These are phyloP conservation scores for Vaccinium macrocarpon DNA, from an alignment of 148 eudicot genomes.

Conservation along the genomic window DNA sequence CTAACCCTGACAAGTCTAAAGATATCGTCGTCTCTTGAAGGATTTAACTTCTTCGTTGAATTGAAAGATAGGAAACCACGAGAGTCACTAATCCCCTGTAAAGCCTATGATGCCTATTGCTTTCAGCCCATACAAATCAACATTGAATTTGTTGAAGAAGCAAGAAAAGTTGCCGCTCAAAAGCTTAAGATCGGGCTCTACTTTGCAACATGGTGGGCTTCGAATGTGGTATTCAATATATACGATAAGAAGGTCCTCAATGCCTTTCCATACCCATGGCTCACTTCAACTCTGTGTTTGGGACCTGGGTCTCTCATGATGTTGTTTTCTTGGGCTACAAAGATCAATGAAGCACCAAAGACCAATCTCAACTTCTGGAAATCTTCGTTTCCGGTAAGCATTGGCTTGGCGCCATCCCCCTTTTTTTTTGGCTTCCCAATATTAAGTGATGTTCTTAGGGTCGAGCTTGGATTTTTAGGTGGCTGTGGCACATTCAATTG, in stretches of 20 bases:
- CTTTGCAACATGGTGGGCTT: constrained; percentile 50
- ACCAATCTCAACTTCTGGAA: constrained; percentile 54
- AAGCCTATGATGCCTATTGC: constrained; percentile 35
- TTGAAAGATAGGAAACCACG: constrained; percentile 13
- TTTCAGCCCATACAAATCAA: constrained; percentile 25
- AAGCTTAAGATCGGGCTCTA: constrained; percentile 44
- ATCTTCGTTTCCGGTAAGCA: constrained; percentile 45
- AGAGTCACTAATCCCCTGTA: constrained; percentile 16
- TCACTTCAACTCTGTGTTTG: constrained; percentile 50
- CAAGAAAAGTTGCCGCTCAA: constrained; percentile 25
- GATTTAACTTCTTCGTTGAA: constrained; percentile 14
- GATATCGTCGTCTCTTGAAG: constrained; percentile 20
- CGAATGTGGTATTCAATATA: constrained; percentile 45
- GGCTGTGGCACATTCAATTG: constrained; percentile 58
- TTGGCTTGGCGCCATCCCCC: not conserved
- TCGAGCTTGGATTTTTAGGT: constrained; percentile 24
- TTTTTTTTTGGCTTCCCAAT: not conserved
- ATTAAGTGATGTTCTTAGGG: not conserved
- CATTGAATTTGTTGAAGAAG: constrained; percentile 22
- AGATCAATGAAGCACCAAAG: constrained; percentile 39
- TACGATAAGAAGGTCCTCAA: constrained; percentile 55
- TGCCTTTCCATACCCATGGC: constrained; percentile 57
- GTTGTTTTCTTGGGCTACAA: constrained; percentile 46
- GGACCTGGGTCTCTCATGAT: constrained; percentile 50
- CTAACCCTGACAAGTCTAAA: constrained; percentile 10